A percentile compares a stretch with the other conserved stretches of the same genome.
Evolutionary conservation across 306 rosid species (phyloP).

Genomic region (Cajanus cajan): DNA sequence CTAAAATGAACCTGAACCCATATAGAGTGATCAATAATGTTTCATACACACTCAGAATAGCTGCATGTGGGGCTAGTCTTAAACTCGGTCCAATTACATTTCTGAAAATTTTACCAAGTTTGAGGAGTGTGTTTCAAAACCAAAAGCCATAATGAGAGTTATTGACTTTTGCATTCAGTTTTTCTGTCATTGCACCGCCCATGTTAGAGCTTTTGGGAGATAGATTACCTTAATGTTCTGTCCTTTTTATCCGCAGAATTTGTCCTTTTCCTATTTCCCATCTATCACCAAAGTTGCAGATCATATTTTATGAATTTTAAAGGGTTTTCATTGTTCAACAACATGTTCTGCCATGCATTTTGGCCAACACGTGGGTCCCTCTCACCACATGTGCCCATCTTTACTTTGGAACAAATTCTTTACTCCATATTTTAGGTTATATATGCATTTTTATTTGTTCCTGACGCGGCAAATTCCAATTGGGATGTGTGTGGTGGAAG

Average conservation of each 20-base stretch:
- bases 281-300: constrained; percentile 35
- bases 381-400: constrained; percentile 22
- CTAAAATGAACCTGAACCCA: background rate
- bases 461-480: constrained; percentile 26
- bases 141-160: constrained; percentile 31
- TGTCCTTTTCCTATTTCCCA: constrained; percentile 36
- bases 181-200: constrained; percentile 60
- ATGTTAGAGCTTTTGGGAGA: constrained; percentile 49
- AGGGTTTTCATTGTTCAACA: constrained; percentile 28
- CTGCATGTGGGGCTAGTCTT: constrained; percentile 22
- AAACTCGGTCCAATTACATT: constrained; percentile 31
- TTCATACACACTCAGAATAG: background rate
- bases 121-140: constrained; percentile 25
- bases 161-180: constrained; percentile 50
- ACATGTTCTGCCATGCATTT: constrained; percentile 39
- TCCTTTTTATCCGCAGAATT: constrained; percentile 37
- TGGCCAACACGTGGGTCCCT: constrained; percentile 58
- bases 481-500: constrained; percentile 18
- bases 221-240: constrained; percentile 22
- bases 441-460: constrained; percentile 15
- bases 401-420: constrained; percentile 30
- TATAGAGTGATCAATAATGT: constrained; percentile 11
- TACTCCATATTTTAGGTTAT: constrained; percentile 24
- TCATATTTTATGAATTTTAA: constrained; percentile 2
- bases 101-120: constrained; percentile 23